Evolutionary conservation across 2,329 filamentous ascomycete genomes (phyloP).

Genomic region (Neofusicoccum parvum): DNA sequence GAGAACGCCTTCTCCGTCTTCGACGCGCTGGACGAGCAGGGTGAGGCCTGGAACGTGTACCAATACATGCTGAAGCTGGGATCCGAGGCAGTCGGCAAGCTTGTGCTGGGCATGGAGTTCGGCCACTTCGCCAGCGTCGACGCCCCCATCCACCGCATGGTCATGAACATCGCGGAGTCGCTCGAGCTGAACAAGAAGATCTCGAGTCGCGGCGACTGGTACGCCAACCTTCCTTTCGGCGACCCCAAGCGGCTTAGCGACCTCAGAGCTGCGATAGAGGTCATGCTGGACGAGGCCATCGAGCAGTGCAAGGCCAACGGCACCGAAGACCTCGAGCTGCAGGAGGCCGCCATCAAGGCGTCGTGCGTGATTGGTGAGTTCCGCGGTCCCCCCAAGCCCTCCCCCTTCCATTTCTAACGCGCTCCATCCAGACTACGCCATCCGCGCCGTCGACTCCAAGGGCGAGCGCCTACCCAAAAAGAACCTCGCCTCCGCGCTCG

Average conservation of each 20-base stretch:
- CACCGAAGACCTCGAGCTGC: constrained; percentile 36
- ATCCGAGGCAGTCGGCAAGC: constrained; percentile 47
- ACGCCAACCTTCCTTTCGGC: constrained; percentile 59
- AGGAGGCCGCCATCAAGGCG: constrained; percentile 42
- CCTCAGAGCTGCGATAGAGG: constrained; percentile 25
- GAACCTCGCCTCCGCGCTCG: constrained; percentile 45
- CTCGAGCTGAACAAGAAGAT: constrained; percentile 63
- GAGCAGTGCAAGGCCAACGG: constrained; percentile 24
- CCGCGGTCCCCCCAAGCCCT: too few species aligned
- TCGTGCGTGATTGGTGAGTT: constrained; percentile 27
- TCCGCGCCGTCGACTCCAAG: constrained; percentile 56
- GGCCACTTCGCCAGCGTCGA: constrained; percentile 48
- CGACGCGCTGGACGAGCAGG: constrained; percentile 51
- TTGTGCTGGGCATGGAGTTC: constrained; percentile 49
- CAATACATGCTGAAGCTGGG: constrained; percentile 54
- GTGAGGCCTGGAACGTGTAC: constrained; percentile 51
- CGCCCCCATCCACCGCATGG: constrained; percentile 55
- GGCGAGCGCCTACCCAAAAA: constrained; percentile 56
- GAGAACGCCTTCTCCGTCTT: constrained; percentile 54
- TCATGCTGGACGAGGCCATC: constrained; percentile 26
- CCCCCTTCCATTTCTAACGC: too few species aligned
- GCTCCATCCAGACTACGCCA: constrained; percentile 46
- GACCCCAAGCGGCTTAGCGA: constrained; percentile 51
- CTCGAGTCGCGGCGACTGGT: constrained; percentile 58
- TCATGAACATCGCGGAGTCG: constrained; percentile 52